Evolutionary conservation across 2,329 filamentous ascomycete genomes (phyloP).

Genomic region (Claviceps fusiformis): DNA sequence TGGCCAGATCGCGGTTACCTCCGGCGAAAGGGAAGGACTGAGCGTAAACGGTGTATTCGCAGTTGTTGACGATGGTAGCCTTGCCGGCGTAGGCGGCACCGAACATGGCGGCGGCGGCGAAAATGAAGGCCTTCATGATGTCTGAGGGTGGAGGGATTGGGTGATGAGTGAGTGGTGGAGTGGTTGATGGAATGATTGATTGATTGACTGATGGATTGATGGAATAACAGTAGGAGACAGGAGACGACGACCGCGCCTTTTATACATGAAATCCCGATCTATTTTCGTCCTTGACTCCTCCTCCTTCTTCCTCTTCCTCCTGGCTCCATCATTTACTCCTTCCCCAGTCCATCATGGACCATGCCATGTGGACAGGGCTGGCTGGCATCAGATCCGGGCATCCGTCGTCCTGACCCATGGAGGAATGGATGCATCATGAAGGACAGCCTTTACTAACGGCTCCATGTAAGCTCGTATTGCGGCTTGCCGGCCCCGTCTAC

Average conservation of each 20-base stretch:
- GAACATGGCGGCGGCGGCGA: conserved; percentile 16
- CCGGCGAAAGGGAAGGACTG: conserved; percentile 24
- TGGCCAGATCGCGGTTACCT: conserved; percentile 17
- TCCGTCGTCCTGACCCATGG: neutral
- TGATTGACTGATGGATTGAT: neutral
- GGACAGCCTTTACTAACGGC: too few species aligned
- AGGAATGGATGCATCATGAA: neutral
- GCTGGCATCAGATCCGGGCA: neutral
- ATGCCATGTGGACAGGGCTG: too few species aligned
- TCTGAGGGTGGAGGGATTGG: neutral
- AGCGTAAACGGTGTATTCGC: conserved; percentile 19
- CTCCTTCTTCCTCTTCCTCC: neutral
- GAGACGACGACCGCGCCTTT: neutral
- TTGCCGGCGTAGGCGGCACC: conserved; percentile 20
- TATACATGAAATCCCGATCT: neutral
- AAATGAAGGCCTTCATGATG: conserved; percentile 18
- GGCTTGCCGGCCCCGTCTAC: neutral
- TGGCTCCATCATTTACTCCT: neutral
- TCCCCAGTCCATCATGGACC: neutral
- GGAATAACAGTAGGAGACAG: neutral
- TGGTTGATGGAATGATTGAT: neutral
- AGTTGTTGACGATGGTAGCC: conserved; percentile 24
- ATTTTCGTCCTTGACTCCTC: neutral
- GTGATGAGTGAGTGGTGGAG: neutral
- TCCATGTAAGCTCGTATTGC: neutral